Evolutionary conservation across 2,329 filamentous ascomycete genomes (phyloP), one percentile per base, ranked within the genome.

Genomic region (Ophiostoma sp.): DNA sequence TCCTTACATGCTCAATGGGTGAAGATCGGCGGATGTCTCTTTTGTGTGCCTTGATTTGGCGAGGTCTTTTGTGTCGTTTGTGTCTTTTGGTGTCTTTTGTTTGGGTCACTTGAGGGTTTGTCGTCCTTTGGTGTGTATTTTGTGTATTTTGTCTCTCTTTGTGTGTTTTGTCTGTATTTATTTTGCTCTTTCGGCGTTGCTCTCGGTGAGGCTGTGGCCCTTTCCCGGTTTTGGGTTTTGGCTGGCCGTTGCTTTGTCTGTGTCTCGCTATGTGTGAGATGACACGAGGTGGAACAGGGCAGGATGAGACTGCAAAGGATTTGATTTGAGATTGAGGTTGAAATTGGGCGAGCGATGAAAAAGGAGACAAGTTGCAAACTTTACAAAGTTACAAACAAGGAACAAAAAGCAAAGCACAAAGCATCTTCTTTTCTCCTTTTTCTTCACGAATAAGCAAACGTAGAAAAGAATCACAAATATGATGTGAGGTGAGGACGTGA

Each of bases 21-120:
- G 61, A 22, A 64, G 61, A 66, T 28, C 61, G 22, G 61, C 61
- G 36, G 61, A 45, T 66, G 61, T 66, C 36, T 66, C 61, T 45
- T 64, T 42, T 66, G 36, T 64, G 61, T 66, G 61, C 61, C 61
- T 66, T 45, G 61, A 42, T 45, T 66, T 66, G 61, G 61, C 61
- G 61, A 66, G 61, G 61, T 28, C 61, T 45, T 42, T 66, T 42
- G 22, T 64, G 19, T 17, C 15, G 36, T 64, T 25, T 45, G 22
- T 17, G 28, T 63, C 31, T 17, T 39, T n/a, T n/a, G n/a, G 33
- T 42, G 39, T 42, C 42, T 17, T 48, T 48, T 48, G 15, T 48
- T 48, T 19, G 42, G 42, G 42, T 48, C 42, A 42, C 39, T 42
- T 42, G 39, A 12, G 39, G 11, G 42, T 48, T 48, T 48, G 15